Base-by-base conservation (phyloP, 31 red algal genomes). In the Porphyra umbilicalis region DNA sequence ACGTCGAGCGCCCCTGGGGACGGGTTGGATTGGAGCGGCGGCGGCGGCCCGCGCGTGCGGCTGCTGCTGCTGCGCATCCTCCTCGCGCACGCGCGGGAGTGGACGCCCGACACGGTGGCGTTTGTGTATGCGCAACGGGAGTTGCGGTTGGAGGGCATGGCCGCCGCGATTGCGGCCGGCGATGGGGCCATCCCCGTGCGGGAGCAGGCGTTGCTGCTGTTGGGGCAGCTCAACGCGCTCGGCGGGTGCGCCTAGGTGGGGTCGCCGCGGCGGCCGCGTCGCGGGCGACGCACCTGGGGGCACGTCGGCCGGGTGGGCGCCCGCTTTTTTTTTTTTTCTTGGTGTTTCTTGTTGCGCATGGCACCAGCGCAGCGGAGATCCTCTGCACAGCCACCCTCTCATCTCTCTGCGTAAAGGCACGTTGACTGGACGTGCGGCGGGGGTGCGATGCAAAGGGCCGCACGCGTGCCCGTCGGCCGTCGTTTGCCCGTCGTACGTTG, bases 121-220 rank as follows among this genome's bases (percentile, higher is more conserved):
- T 80, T 82, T 38, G 33, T 29, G 76, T 80, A 75, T 38, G 44
- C 32, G 91, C 87, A 1, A 30, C 89, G 35, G 82, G 86, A 16
- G 77, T 35, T 18, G 91, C 82, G 5, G 38, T 89, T 35, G 36
- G 76, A 36, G 25, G 89, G 10, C 74, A 87, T 94, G 2, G 89
- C 87, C 40, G 91, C 89, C 68, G 83, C 89, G 9, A 84, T 94
- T 30, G 38, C 86, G 34, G 80, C 83, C 16, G 42, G 15, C 35
- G 91, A 94, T 15, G 87, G 84, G 42, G 91, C 91, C 29, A 94
- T 94, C 77, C 86, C 80, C 31, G 91, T 94, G 3, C 35, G 87
- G 34, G 91, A 94, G 77, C 91, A 94, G 75, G 91, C 91, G 33
- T 81, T 81, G 30, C 68, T 86, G 81, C 77, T 94, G 57, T 71